Evolutionary conservation across 192 early-diverging fungal species (phyloP).

Genomic region (Entomortierella parvispora): DNA sequence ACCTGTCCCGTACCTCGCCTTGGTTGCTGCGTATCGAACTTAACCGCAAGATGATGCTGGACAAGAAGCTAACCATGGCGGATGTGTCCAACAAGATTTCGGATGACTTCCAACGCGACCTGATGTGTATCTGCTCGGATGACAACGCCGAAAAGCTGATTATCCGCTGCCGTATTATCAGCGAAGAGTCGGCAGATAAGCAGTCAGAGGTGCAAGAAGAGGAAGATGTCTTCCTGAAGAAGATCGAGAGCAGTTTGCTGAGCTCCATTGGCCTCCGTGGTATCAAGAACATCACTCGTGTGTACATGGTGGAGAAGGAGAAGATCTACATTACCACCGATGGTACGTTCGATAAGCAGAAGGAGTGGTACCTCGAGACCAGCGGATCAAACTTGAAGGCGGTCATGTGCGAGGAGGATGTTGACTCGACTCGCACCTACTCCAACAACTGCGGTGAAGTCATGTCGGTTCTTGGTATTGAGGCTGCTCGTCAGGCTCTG

Average conservation of each 20-base stretch:
- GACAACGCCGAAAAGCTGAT: slow-evolving; percentile 91
- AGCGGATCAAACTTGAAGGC: slow-evolving; percentile 92
- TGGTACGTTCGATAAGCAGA: slow-evolving; percentile 71
- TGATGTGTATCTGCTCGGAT: slow-evolving; percentile 87
- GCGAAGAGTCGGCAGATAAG: slow-evolving; percentile 68
- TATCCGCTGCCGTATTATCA: slow-evolving; percentile 88
- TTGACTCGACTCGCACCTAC: slow-evolving; percentile 82
- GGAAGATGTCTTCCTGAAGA: slow-evolving; percentile 90
- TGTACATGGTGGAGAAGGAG: slow-evolving; percentile 79
- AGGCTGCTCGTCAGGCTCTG: slow-evolving; percentile 92
- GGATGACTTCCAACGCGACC: slow-evolving; percentile 80
- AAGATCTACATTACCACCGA: slow-evolving; percentile 59
- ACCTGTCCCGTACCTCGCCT: slow-evolving; percentile 68
- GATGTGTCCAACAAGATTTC: slow-evolving; percentile 83
- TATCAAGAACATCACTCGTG: slow-evolving; percentile 85
- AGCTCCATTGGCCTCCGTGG: slow-evolving; percentile 89
- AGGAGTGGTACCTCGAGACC: slow-evolving; percentile 89
- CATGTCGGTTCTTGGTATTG: slow-evolving; percentile 92
- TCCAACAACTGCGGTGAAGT: slow-evolving; percentile 96
- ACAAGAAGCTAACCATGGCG: slow-evolving; percentile 89
- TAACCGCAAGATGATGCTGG: slow-evolving; percentile 85
- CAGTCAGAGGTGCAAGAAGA: slow-evolving; percentile 70
- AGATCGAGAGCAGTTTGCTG: slow-evolving; percentile 89
- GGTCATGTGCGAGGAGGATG: slow-evolving; percentile 86
- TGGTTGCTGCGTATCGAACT: slow-evolving; percentile 84